A percentile compares a stretch with the other conserved stretches of the same genome.
Evolutionary conservation across 371 early-diverging fungal genomes (phyloP).

Genomic region (Cokeromyces recurvatus): DNA sequence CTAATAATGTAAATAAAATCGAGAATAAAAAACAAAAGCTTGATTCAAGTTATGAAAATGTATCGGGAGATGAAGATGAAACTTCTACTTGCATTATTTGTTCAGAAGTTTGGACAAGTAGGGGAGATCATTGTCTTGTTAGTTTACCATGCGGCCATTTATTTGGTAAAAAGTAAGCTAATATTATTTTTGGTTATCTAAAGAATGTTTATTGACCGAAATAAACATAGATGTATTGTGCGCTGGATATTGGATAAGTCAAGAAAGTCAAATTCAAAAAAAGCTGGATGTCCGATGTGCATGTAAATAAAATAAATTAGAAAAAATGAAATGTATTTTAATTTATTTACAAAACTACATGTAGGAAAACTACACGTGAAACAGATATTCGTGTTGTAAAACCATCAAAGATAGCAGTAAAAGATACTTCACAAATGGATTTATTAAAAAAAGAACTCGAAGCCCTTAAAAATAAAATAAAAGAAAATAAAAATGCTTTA

Average conservation of each 20-base stretch:
- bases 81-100: constrained; percentile 12
- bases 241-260: constrained; percentile 8
- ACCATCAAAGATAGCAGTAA: constrained; percentile 4
- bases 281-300: constrained; percentile 15
- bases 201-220: background rate
- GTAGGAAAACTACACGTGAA: constrained; percentile 4
- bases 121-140: constrained; percentile 10
- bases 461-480: background rate
- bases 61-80: constrained; percentile 2
- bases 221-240: constrained; percentile 11
- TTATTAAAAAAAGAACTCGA: constrained; percentile 7
- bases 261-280: background rate
- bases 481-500: background rate
- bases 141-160: constrained; percentile 22
- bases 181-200: background rate
- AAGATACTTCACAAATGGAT: constrained; percentile 4
- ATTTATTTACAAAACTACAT: too few species aligned
- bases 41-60: too few species aligned
- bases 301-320: constrained; percentile 1
- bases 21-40: too few species aligned
- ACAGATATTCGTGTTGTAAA: constrained; percentile 5
- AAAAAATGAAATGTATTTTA: background rate
- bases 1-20: too few species aligned
- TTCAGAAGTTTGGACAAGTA: constrained; percentile 11
- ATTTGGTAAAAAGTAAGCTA: constrained; percentile 16